Evolutionary conservation across 2,329 filamentous ascomycete genomes (phyloP).

Genomic region (Penicillium psychrosexuale): DNA sequence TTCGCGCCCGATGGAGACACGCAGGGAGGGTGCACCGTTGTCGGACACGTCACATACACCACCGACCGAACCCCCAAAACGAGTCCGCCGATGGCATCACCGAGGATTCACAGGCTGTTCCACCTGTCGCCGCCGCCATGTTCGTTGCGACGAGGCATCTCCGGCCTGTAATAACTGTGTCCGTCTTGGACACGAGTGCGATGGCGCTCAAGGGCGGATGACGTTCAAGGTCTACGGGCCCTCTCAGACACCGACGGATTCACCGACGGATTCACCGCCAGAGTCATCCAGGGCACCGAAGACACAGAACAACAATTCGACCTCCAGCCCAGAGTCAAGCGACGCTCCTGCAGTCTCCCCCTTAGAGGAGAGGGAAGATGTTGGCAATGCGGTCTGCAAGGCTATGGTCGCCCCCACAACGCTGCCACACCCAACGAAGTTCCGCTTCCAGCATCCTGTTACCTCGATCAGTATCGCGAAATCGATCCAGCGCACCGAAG

Average conservation of each 20-base stretch:
- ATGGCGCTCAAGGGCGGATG: constrained; percentile 36
- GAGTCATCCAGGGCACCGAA: constrained; percentile 16
- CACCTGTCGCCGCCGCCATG: constrained; percentile 42
- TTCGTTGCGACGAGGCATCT: constrained; percentile 37
- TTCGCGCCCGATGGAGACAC: constrained; percentile 28
- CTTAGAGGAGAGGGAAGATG: constrained; percentile 8
- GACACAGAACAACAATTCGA: constrained; percentile 20
- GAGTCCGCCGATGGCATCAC: constrained; percentile 41
- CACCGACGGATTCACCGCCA: neutral
- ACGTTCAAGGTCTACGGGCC: constrained; percentile 40
- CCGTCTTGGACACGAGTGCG: constrained; percentile 33
- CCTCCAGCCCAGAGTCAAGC: constrained; percentile 12
- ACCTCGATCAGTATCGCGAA: constrained; percentile 18
- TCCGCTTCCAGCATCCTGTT: constrained; percentile 28
- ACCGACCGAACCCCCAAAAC: constrained; percentile 22
- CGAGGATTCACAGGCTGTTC: constrained; percentile 43
- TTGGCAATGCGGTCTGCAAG: constrained; percentile 14
- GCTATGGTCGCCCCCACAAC: constrained; percentile 26
- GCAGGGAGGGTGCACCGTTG: constrained; percentile 20
- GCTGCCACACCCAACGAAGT: constrained; percentile 19
- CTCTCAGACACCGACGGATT: constrained; percentile 15
- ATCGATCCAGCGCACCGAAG: constrained; percentile 25
- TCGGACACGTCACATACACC: constrained; percentile 5
- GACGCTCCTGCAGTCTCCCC: constrained; percentile 8
- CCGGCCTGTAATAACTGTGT: constrained; percentile 40